Conservation (phyloP, 352 stramenopile genomes). For the Vaucheria bursata region DNA sequence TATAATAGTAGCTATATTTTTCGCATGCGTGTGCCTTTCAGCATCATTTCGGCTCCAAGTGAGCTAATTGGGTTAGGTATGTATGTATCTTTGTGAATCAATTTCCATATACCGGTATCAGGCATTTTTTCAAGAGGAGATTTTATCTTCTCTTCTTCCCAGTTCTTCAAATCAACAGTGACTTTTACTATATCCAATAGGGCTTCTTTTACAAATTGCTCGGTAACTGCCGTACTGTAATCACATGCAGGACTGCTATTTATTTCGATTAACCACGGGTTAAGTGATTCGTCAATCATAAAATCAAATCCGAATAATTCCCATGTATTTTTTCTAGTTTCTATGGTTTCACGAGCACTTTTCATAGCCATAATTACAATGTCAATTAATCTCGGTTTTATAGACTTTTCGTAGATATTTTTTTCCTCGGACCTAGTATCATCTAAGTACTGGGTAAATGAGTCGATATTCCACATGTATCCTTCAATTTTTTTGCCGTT, state of each 20-base stretch:
- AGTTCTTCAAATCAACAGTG: conserved; percentile 64
- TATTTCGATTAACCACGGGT: conserved; percentile 79
- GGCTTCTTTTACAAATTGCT: conserved; percentile 70
- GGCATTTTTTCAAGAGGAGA: conserved; percentile 10
- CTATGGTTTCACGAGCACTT: conserved; percentile 63
- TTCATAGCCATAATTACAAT: conserved; percentile 67
- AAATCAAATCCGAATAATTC: conserved; percentile 87
- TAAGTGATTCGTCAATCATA: conserved; percentile 74
- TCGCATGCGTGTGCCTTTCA: conserved; percentile 48
- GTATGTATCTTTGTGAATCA: conserved; percentile 47
- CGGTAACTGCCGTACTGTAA: conserved; percentile 72
- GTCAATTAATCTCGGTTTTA: conserved; percentile 71
- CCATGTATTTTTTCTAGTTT: conserved; percentile 74
- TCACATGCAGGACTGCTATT: conserved; percentile 82
- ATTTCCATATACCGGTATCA: conserved; percentile 51
- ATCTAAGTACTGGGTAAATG: conserved; percentile 52
- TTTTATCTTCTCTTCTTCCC: conserved; percentile 40
- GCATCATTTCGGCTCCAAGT: conserved; percentile 45
- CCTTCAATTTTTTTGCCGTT: conserved; percentile 53
- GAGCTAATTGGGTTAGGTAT: conserved; percentile 45
- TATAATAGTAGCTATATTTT: no score
- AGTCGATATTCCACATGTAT: conserved; percentile 55
- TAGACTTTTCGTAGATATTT: conserved; percentile 59
- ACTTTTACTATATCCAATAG: conserved; percentile 73
- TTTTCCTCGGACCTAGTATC: conserved; percentile 71